Conservation (phyloP, 225 moss, liverwort and hornwort species). For the Anthoceros angustus region DNA sequence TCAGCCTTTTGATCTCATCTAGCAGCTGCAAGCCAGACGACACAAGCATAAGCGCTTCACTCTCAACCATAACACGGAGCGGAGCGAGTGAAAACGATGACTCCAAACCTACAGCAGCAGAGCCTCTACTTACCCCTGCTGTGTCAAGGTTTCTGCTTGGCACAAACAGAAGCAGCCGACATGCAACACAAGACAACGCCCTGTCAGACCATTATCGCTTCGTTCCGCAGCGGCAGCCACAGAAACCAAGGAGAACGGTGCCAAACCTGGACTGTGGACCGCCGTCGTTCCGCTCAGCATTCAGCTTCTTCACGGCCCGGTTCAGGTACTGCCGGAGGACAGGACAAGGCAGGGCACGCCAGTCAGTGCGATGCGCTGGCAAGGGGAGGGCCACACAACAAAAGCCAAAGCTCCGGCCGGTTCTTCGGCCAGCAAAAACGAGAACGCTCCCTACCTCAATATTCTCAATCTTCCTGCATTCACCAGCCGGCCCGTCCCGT, state of each 20-base stretch:
- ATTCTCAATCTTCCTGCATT: conserved; percentile 2
- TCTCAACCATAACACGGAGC: too few species aligned
- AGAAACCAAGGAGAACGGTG: background rate
- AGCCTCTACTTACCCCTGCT: background rate
- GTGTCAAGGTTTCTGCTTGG: background rate
- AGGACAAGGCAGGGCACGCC: background rate
- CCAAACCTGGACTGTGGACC: background rate
- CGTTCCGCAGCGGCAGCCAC: background rate
- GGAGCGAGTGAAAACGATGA: background rate
- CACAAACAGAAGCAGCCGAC: background rate
- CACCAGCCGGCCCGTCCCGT: background rate
- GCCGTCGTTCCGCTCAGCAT: conserved; percentile 4
- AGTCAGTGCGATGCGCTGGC: background rate
- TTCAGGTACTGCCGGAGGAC: background rate
- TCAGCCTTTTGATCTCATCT: background rate
- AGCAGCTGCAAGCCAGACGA: background rate
- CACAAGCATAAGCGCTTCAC: background rate
- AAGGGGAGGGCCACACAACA: background rate
- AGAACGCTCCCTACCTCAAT: background rate
- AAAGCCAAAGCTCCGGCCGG: background rate
- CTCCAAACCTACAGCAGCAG: background rate
- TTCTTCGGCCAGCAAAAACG: background rate
- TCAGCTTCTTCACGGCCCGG: conserved; percentile 2
- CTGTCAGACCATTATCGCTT: background rate
- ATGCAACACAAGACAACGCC: background rate